A percentile compares a stretch with the other conserved stretches of the same genome.
Conservation (phyloP, 768 basidiomycete genomes). For the Porphyrellus cyaneotinctus region DNA sequence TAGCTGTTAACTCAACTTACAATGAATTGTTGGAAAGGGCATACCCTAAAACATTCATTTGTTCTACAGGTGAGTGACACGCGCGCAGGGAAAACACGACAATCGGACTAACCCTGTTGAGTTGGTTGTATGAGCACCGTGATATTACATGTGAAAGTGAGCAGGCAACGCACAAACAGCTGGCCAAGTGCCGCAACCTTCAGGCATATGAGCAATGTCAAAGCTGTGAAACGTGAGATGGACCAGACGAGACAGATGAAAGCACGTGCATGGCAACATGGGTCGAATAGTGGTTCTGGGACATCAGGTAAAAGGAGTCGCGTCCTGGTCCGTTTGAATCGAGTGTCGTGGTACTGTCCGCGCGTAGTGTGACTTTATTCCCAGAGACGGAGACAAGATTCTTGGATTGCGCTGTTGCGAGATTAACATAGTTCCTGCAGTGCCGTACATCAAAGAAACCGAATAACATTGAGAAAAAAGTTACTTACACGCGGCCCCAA, state of each 20-base stretch:
- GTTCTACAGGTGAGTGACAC: background rate
- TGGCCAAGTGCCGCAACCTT: slow-evolving; percentile 40
- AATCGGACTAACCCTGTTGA: slow-evolving; percentile 16
- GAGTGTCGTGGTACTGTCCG: slow-evolving; percentile 33
- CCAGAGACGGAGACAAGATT: slow-evolving; percentile 57
- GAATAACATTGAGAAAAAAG: background rate
- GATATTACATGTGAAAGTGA: background rate
- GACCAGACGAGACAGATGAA: background rate
- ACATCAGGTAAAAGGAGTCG: slow-evolving; percentile 33
- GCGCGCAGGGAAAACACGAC: background rate
- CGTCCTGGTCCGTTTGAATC: slow-evolving; percentile 31
- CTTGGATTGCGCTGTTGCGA: slow-evolving; percentile 46
- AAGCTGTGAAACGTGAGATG: slow-evolving; percentile 21
- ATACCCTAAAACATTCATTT: slow-evolving; percentile 17
- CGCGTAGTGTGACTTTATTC: slow-evolving; percentile 34
- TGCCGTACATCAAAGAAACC: background rate
- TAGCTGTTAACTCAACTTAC: background rate
- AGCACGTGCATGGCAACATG: slow-evolving; percentile 32
- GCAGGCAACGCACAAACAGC: slow-evolving; percentile 30
- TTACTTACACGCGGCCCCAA: slow-evolving; percentile 25
- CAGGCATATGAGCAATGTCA: slow-evolving; percentile 37
- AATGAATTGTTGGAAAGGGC: background rate
- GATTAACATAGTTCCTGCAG: slow-evolving; percentile 41
- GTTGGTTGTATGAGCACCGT: background rate
- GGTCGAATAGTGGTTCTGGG: slow-evolving; percentile 29